phyloP scores from a whole-genome alignment of 1,139 yeast genomes.

The Sugiyamaella xylanicola region DNA sequence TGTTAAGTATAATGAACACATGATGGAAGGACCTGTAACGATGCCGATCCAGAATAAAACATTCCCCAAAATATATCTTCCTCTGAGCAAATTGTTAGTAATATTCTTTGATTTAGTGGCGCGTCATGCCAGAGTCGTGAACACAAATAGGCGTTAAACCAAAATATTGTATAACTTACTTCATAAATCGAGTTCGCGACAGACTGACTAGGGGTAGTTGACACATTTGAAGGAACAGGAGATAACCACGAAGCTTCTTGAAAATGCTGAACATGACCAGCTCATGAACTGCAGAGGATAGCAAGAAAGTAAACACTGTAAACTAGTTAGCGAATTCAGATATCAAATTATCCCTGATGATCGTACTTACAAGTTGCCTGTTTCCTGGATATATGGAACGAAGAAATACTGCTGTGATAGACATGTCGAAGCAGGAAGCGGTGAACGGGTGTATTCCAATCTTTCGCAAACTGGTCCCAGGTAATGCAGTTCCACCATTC shows the following conservation, averaged over 20 bases:
- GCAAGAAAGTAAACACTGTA: constrained; percentile 66
- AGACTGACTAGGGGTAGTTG: constrained; percentile 52
- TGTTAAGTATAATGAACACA: constrained; percentile 81
- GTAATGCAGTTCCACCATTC: constrained; percentile 97
- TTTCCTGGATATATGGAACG: constrained; percentile 62
- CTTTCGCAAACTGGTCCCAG: constrained; percentile 91
- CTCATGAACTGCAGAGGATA: constrained; percentile 86
- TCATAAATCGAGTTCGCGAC: constrained; percentile 48
- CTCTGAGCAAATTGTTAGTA: constrained; percentile 26
- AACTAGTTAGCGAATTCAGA: neutral
- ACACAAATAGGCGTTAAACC: too few relatives aligned
- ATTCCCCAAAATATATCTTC: constrained; percentile 68
- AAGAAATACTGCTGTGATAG: constrained; percentile 85
- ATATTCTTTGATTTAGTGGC: too few relatives aligned
- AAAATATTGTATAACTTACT: constrained; percentile 26
- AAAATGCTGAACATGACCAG: constrained; percentile 89
- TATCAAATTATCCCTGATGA: too few relatives aligned
- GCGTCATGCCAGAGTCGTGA: neutral
- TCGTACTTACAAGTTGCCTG: constrained; percentile 55
- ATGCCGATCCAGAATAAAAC: constrained; percentile 91
- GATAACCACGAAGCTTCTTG: constrained; percentile 74
- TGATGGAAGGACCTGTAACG: constrained; percentile 83
- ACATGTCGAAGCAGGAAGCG: constrained; percentile 87
- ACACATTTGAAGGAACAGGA: constrained; percentile 78
- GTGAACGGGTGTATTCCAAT: constrained; percentile 97